phyloP scores from a whole-genome alignment of 108 stramenopile genomes.

The Schizochytrium sp. region DNA sequence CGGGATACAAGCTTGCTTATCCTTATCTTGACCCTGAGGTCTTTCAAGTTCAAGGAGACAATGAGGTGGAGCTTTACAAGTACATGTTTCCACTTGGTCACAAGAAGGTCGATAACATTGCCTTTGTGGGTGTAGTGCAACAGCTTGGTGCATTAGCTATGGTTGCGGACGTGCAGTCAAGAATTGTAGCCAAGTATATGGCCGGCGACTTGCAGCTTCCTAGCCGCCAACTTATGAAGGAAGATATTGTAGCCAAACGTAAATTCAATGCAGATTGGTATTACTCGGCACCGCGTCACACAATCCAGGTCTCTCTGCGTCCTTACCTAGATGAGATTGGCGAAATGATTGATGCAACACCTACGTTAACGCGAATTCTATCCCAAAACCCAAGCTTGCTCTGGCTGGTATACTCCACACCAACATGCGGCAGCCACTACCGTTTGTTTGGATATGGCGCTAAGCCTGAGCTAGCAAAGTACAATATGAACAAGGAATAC shows the following conservation, averaged over 20 bases:
- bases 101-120: neutral
- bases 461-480: neutral
- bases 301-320: neutral
- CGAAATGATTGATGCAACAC: conserved; percentile 20
- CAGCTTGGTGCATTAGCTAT: neutral
- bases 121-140: conserved; percentile 7
- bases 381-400: neutral
- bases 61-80: conserved; percentile 30
- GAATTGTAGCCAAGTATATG: neutral
- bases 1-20: neutral
- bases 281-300: conserved; percentile 18
- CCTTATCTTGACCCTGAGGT: neutral
- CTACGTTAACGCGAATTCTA: neutral
- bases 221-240: neutral
- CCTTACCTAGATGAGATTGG: conserved; percentile 14
- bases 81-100: neutral
- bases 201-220: neutral
- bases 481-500: conserved; percentile 16
- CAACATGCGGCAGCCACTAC: neutral
- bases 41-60: neutral
- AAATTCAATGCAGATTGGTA: conserved; percentile 9
- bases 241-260: neutral
- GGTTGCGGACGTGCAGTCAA: conserved; percentile 28
- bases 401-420: conserved; percentile 39
- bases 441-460: conserved; percentile 9